Percentiles rank a stretch among this genome's conserved stretches.
Evolutionary conservation across 176 grass and related monocot genomes (phyloP).

Genomic region (Bothriochloa decipiens): DNA sequence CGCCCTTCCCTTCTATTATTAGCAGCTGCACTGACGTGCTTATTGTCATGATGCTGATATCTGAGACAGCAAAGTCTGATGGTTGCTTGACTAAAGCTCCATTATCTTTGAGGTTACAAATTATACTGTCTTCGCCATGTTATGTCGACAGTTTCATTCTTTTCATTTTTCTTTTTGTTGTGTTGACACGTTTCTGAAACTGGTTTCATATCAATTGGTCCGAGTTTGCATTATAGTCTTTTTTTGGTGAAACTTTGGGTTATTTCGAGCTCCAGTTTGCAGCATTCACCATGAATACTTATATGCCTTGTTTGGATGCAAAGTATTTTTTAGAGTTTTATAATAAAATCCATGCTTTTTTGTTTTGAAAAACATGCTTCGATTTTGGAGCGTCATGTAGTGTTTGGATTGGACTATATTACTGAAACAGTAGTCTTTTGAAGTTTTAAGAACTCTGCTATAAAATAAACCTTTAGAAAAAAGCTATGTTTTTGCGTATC

Average conservation of each 20-base stretch:
- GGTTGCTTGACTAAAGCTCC: neutral
- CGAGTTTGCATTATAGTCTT: neutral
- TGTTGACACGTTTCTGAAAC: neutral
- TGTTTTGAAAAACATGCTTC: neutral
- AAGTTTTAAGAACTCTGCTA: neutral
- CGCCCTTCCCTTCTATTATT: constrained; percentile 1
- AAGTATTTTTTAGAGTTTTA: neutral
- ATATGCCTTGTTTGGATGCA: neutral
- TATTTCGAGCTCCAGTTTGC: neutral
- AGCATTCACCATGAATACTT: neutral
- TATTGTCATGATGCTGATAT: constrained; percentile 5
- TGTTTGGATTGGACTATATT: neutral
- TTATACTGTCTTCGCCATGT: neutral
- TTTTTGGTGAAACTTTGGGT: neutral
- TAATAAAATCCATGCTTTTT: neutral
- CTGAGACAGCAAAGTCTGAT: neutral
- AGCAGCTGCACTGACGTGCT: neutral
- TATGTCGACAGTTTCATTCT: neutral
- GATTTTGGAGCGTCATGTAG: neutral
- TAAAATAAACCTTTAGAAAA: neutral
- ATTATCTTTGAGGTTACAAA: neutral
- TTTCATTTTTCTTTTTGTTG: neutral
- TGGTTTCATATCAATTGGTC: neutral
- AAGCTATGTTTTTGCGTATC: neutral
- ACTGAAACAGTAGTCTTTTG: neutral